A percentile compares a stretch with the other conserved stretches of the same genome.
These are phyloP conservation scores for Dactylonectria macrodidyma DNA, from an alignment of 2,329 filamentous ascomycete genomes.

Conservation along the genomic window DNA sequence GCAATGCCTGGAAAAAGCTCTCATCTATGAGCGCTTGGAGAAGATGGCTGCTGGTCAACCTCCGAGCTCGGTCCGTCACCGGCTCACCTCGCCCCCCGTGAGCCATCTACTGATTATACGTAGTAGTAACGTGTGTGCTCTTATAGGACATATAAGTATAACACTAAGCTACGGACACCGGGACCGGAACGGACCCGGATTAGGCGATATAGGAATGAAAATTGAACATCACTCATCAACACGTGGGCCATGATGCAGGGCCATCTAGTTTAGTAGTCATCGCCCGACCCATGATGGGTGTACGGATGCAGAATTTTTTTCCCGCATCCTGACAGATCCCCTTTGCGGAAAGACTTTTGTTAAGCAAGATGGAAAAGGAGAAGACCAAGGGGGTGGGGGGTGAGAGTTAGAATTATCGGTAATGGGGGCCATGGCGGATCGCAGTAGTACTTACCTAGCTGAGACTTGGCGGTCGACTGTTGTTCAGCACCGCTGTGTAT, in stretches of 20 bases:
- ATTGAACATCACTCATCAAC: not conserved
- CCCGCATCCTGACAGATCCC: constrained; percentile 7
- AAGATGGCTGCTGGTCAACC: constrained; percentile 6
- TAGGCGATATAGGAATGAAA: constrained; percentile 5
- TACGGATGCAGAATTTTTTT: constrained; percentile 21
- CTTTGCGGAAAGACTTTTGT: constrained; percentile 5
- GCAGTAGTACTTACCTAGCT: not conserved
- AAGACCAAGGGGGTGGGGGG: not conserved
- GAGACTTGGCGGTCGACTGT: constrained; percentile 7
- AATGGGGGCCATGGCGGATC: not conserved
- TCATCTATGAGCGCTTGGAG: not conserved
- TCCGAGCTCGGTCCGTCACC: constrained; percentile 5
- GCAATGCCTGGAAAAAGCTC: constrained; percentile 1
- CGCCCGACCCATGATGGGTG: not conserved
- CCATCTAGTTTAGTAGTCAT: constrained; percentile 14
- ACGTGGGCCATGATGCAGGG: constrained; percentile 1
- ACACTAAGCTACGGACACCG: not conserved
- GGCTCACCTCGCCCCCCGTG: not conserved
- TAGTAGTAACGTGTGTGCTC: constrained; percentile 3
- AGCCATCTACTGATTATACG: not conserved
- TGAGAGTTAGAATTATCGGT: not conserved
- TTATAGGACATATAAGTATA: not conserved
- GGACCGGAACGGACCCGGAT: constrained; percentile 8
- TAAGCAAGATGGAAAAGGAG: not conserved
- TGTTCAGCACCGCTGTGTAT: constrained; percentile 15